Evolutionary conservation across 352 stramenopile species (phyloP), one percentile per base, ranked within the genome.

Genomic region (Aphanomyces invadans): DNA sequence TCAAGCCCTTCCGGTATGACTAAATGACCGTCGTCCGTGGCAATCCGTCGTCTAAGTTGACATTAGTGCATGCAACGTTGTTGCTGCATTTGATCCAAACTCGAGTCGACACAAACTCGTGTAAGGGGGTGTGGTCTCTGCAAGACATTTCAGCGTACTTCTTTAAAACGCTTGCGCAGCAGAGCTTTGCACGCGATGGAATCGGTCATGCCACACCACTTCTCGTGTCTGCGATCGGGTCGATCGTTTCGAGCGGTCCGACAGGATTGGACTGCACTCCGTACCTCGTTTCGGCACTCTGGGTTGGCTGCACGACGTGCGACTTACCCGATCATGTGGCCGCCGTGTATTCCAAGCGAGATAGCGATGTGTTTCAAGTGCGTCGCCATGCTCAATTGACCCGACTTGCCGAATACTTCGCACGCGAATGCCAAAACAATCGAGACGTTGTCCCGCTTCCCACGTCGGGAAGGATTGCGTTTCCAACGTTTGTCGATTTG

Each of bases 1-100:
- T 4, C 23, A 39, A 10, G 19, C 15, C 28, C 29, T 25, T 36
- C n/a, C 19, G 49, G n/a, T 67, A 28, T 57, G n/a, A 31, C 1
- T 15, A 55, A 5, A 28, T 56, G 25, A 5, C 19, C 25, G 29
- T 60, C n/a, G 21, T 26, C 19, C 12, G 26, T 0, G n/a, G 3
- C 19, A 7, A 42, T 23, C 21, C 17, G n/a, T 21, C 28, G 21
- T n/a, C 29, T 36, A n/a, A n/a, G 3, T 57, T 23, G 21, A 12
- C 39, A 10, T 10, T 67, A 38, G 46, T 48, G 45, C 10, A 56
- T 29, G 26, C 60, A 10, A 38, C 26, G 7, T 26, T 57, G 17
- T 39, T 57, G 25, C 23, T 57, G 11, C 36, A 57, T 33, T 57
- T 57, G 29, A 57, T 57, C 36, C 25, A 57, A 57, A 39, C 49